Base-by-base conservation (phyloP, 768 basidiomycete species). In the Mycena sanguinolenta region DNA sequence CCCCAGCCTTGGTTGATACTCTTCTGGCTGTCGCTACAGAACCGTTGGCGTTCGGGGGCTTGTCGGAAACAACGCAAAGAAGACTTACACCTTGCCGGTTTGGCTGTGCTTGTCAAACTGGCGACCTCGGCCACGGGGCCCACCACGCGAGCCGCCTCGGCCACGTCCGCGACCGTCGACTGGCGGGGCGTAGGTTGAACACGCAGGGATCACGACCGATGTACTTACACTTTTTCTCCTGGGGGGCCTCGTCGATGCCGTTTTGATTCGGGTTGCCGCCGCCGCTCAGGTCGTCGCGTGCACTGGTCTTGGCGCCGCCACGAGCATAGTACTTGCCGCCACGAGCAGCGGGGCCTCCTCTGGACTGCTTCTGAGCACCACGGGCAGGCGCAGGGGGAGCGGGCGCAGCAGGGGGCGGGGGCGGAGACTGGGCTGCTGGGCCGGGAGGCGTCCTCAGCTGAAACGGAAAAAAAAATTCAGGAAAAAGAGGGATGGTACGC, bases 1-100 rank as follows among this genome's bases (percentile, higher is more conserved):
- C 97, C 97, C 97, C 97, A 99, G 74, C 92, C 92, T 78, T 95
- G 93, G 80, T 95, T 93, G 76, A 97, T 84, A 85, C 95, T 95
- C 89, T 98, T 99, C 75, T 96, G 94, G 53, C 95, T 92, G 83
- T 99, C 97, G 80, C 95, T 96, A 72, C 16, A 67, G 57, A 61
- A n/a, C 34, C 36, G 64, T 68, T 66, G 72, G 69, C 70, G 71
- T n/a, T n/a, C n/a, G n/a, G n/a, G n/a, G n/a, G n/a, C n/a, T n/a
- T n/a, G n/a, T n/a, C n/a, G n/a, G n/a, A n/a, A n/a, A n/a, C n/a
- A n/a, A n/a, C n/a, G n/a, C n/a, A n/a, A n/a, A n/a, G n/a, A n/a
- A n/a, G 25, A 86, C 92, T 72, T 75, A 93, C 93, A 86, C 91
- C 83, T 92, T 93, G 80, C 93, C 95, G 46, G 95, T 95, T 77